Conservation (phyloP, 164 flowering plant genomes). For the Hamamelis virginiana region DNA sequence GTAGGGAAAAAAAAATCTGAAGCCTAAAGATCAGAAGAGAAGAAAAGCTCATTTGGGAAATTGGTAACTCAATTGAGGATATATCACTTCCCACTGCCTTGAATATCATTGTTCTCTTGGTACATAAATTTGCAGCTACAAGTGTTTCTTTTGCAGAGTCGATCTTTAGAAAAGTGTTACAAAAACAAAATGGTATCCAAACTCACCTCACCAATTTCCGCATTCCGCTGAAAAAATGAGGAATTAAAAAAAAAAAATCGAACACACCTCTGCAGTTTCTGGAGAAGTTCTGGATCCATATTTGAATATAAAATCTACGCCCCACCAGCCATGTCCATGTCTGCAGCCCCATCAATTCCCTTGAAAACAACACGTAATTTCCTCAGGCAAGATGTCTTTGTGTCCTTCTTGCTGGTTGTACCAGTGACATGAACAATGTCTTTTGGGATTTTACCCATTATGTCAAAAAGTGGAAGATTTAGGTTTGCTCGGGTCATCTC, state of each 20-base stretch:
- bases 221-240: background rate
- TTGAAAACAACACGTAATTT: conserved; percentile 79
- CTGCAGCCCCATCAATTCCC: conserved; percentile 66
- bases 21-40: too few species aligned
- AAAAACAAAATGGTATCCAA: background rate
- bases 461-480: conserved; percentile 54
- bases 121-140: background rate
- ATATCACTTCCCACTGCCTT: conserved; percentile 3
- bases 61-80: too few species aligned
- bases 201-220: background rate
- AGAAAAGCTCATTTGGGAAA: too few species aligned
- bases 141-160: background rate
- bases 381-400: conserved; percentile 56
- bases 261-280: background rate
- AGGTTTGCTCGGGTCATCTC: conserved; percentile 89
- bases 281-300: conserved; percentile 2
- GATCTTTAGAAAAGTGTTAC: background rate
- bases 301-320: conserved; percentile 35
- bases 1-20: too few species aligned
- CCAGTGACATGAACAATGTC: conserved; percentile 76
- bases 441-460: conserved; percentile 61
- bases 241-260: too few species aligned
- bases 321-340: conserved; percentile 81
- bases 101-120: background rate
- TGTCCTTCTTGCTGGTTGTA: conserved; percentile 43